Conservation (phyloP, 768 basidiomycete genomes). For the Rhodotorula babjevae region DNA sequence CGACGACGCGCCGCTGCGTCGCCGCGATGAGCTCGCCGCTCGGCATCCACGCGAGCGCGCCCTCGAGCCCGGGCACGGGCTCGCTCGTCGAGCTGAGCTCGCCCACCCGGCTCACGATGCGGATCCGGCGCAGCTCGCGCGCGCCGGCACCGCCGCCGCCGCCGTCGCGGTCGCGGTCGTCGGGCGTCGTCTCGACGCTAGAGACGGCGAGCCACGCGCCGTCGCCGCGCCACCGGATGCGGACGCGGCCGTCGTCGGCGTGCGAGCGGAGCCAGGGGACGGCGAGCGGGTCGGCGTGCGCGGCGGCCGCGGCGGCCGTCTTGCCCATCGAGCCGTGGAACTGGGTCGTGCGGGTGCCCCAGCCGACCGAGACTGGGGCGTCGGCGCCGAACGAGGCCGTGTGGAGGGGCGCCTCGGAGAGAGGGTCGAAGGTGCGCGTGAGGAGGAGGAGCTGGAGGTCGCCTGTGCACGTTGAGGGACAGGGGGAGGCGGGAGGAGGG, state of each 20-base stretch:
- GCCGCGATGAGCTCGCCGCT: conserved; percentile 77
- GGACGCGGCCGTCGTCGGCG: conserved; percentile 65
- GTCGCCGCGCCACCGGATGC: conserved; percentile 91
- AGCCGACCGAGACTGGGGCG: conserved; percentile 88
- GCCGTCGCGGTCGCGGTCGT: conserved; percentile 13
- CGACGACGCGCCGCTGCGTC: conserved; percentile 70
- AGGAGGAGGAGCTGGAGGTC: conserved; percentile 78
- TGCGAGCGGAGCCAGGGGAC: conserved; percentile 55
- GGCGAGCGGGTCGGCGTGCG: conserved; percentile 46
- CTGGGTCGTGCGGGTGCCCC: conserved; percentile 95
- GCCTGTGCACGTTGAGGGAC: conserved; percentile 49
- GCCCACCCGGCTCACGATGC: conserved; percentile 71
- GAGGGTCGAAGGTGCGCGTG: conserved; percentile 80
- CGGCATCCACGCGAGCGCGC: conserved; percentile 75
- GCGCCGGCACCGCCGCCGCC: conserved; percentile 8
- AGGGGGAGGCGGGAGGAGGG: too few relatives aligned
- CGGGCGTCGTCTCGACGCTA: conserved; percentile 55
- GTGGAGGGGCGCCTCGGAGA: conserved; percentile 71
- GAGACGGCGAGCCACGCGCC: conserved; percentile 82
- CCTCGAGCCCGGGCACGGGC: conserved; percentile 73
- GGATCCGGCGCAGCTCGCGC: conserved; percentile 45
- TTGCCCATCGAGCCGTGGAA: conserved; percentile 96
- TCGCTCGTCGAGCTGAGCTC: conserved; percentile 73
- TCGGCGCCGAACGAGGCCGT: conserved; percentile 76
- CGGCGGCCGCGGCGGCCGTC: conserved; percentile 58